Percentiles rank a stretch among this genome's conserved stretches.
These are phyloP conservation scores for Boletus edulis DNA, from an alignment of 768 basidiomycete species.

Conservation along the genomic window DNA sequence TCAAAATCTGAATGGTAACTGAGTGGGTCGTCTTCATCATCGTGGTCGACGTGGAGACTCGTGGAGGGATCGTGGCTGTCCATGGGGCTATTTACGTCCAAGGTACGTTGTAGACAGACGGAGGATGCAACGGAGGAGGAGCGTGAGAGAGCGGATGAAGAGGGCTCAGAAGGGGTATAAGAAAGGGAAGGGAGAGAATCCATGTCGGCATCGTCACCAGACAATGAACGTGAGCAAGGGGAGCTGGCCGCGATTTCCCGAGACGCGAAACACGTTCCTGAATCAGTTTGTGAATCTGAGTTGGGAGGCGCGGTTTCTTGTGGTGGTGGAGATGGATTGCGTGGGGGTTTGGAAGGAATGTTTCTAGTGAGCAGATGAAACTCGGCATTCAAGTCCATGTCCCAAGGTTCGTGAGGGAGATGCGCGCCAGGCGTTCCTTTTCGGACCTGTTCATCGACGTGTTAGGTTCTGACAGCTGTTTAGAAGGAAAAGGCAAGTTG, in stretches of 20 bases:
- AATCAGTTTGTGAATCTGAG: no score
- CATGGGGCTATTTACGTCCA: constrained; percentile 19
- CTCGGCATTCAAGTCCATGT: constrained; percentile 23
- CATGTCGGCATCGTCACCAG: constrained; percentile 26
- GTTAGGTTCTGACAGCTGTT: background rate
- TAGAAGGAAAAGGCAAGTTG: background rate
- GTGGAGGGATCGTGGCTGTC: constrained; percentile 11
- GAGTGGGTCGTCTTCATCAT: constrained; percentile 30
- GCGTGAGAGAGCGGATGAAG: constrained; percentile 40
- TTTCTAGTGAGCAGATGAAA: constrained; percentile 5
- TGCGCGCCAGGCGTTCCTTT: constrained; percentile 43
- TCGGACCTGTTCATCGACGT: constrained; percentile 28
- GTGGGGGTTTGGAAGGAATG: background rate
- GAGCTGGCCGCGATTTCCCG: constrained; percentile 8
- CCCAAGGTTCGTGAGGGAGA: constrained; percentile 43
- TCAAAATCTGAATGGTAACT: constrained; percentile 37
- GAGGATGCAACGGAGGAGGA: constrained; percentile 42
- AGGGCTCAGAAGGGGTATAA: constrained; percentile 30
- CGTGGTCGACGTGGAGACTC: constrained; percentile 2
- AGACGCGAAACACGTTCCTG: constrained; percentile 5
- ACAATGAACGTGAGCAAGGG: constrained; percentile 20
- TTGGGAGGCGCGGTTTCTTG: no score
- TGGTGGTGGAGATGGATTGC: no score
- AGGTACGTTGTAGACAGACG: constrained; percentile 15
- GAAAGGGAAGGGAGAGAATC: constrained; percentile 36